Base-by-base conservation (phyloP, 768 basidiomycete species). In the Kwoniella dejecticola region DNA sequence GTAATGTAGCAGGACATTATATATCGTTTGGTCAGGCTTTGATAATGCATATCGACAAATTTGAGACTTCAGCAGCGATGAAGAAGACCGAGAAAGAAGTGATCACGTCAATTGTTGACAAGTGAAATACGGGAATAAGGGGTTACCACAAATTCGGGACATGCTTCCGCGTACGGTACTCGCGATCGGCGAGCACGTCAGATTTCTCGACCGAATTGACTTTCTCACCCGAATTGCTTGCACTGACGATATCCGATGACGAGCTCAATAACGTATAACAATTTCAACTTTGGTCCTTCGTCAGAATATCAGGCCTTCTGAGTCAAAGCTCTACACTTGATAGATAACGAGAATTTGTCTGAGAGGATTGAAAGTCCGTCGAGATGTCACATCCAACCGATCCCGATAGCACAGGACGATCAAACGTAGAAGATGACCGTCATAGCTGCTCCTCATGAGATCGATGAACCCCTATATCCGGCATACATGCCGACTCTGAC, bases 381-480 rank as follows among this genome's bases (percentile, higher is more conserved):
- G n/a, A n/a, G n/a, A n/a, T n/a, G n/a, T n/a, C n/a, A n/a, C n/a
- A n/a, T n/a, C n/a, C n/a, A n/a, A n/a, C n/a, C n/a, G n/a, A n/a
- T n/a, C n/a, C n/a, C n/a, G n/a, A n/a, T n/a, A n/a, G n/a, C n/a
- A n/a, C n/a, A n/a, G n/a, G n/a, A n/a, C n/a, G n/a, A n/a, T n/a
- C n/a, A n/a, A n/a, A n/a, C n/a, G n/a, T n/a, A 36, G 23, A 49
- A 15, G 2, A 59, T 59, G 57, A 26, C 57, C 12, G 24, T 33
- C 17, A 41, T 23, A 40, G 57, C 57, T 23, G 36, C 46, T 15
- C 26, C 41, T 21, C 31, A 40, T 12, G 57, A 59, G 29, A n/a
- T 27, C 12, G 57, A 59, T 42, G 57, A 59, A 47, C 57, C 57
- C 40, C 57, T 59, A 8, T 50, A 59, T 47, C 57, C 57, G n/a